Percentiles rank a stretch among this genome's conserved stretches.
Conservation (phyloP, 495 filamentous ascomycete species). For the Letharia columbiana region DNA sequence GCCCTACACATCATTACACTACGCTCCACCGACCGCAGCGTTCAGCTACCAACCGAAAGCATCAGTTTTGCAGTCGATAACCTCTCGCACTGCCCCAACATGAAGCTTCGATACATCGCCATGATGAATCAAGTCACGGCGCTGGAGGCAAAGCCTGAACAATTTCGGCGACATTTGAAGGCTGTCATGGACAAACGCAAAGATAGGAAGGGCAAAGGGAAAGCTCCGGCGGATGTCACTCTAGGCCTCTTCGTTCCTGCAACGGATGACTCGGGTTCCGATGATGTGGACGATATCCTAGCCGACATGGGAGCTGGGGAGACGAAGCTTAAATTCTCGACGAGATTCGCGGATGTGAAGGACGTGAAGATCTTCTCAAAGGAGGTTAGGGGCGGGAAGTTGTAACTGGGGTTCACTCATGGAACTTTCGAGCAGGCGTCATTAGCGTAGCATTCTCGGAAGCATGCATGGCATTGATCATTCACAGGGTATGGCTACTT, state of each 20-base stretch:
- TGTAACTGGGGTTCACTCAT: not conserved
- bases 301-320: slow-evolving; percentile 16
- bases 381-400: slow-evolving; percentile 19
- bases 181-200: slow-evolving; percentile 12
- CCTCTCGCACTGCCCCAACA: slow-evolving; percentile 39
- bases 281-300: slow-evolving; percentile 19
- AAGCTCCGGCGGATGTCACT: slow-evolving; percentile 11
- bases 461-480: not conserved
- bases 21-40: slow-evolving; percentile 42
- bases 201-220: slow-evolving; percentile 24
- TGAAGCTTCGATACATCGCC: slow-evolving; percentile 47
- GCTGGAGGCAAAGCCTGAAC: slow-evolving; percentile 14
- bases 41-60: slow-evolving; percentile 37
- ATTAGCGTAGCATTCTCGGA: not conserved
- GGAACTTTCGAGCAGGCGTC: not conserved
- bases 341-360: slow-evolving; percentile 12
- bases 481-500: no score
- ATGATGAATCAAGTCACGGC: slow-evolving; percentile 25
- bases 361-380: slow-evolving; percentile 20
- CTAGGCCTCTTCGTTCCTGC: slow-evolving; percentile 3
- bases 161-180: slow-evolving; percentile 16
- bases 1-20: slow-evolving; percentile 46
- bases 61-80: slow-evolving; percentile 46
- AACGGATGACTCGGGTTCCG: slow-evolving; percentile 20
- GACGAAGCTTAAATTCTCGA: slow-evolving; percentile 12